phyloP scores from a whole-genome alignment of 2,329 filamentous ascomycete genomes.

The Diaporthe helianthi region DNA sequence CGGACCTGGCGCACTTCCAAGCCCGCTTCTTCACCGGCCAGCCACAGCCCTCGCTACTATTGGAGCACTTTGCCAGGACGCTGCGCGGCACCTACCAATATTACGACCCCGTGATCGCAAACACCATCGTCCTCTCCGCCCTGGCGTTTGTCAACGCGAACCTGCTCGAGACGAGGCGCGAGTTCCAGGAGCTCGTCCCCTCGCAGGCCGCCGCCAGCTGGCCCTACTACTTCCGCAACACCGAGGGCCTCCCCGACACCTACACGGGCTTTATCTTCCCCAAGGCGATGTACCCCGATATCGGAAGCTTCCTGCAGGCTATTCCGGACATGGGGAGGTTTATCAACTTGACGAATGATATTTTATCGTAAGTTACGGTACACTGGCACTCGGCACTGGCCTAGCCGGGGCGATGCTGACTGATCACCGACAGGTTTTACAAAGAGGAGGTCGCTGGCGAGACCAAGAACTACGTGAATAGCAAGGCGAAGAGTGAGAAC shows the following conservation, averaged over 20 bases:
- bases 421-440: constrained; percentile 38
- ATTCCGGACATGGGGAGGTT: constrained; percentile 41
- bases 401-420: background rate
- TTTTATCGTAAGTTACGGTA: constrained; percentile 40
- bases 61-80: constrained; percentile 38
- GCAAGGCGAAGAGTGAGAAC: constrained; percentile 33
- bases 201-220: constrained; percentile 38
- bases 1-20: constrained; percentile 39
- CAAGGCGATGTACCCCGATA: constrained; percentile 38
- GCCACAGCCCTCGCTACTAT: constrained; percentile 36
- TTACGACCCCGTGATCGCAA: constrained; percentile 41
- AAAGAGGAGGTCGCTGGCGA: constrained; percentile 42
- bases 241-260: constrained; percentile 40
- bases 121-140: constrained; percentile 40
- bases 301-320: constrained; percentile 40
- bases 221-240: constrained; percentile 41
- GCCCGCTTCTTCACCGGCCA: constrained; percentile 37
- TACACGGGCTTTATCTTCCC: constrained; percentile 42
- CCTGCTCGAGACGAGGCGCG: constrained; percentile 37
- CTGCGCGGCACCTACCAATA: constrained; percentile 37
- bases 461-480: constrained; percentile 40
- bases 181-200: constrained; percentile 36
- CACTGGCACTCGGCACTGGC: background rate
- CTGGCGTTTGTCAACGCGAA: constrained; percentile 43
- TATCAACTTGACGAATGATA: constrained; percentile 41